A percentile compares a stretch with the other conserved stretches of the same genome.
Conservation (phyloP, 768 basidiomycete species). For the Polyporus arcularius region DNA sequence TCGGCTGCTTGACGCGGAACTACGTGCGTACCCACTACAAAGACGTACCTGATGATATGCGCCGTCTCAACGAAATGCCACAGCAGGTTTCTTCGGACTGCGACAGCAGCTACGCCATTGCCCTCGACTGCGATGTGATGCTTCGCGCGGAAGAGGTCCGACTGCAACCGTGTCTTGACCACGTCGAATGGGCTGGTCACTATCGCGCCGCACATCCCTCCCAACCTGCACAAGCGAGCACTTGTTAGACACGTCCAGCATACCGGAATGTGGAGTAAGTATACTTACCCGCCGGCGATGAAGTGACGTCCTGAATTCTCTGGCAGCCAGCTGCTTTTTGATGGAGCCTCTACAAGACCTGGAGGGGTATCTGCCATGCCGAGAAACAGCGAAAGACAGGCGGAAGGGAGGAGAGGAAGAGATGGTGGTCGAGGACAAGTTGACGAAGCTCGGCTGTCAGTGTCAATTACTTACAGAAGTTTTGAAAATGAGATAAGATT, state of each 20-base stretch:
- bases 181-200: conserved; percentile 98
- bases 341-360: conserved; percentile 33
- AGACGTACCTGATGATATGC: conserved; percentile 77
- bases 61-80: conserved; percentile 96
- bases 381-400: not conserved
- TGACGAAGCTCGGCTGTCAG: conserved; percentile 7
- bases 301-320: conserved; percentile 86
- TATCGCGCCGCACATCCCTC: conserved; percentile 97
- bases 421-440: conserved; percentile 10
- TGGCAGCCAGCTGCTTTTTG: conserved; percentile 47
- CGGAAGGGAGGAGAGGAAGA: not conserved
- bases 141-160: conserved; percentile 70
- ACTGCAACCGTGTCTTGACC: conserved; percentile 96
- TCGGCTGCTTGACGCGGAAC: not conserved
- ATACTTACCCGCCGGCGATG: conserved; percentile 80
- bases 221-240: conserved; percentile 56
- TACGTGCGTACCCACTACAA: not conserved
- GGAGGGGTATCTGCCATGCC: conserved; percentile 25
- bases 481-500: conserved; percentile 25
- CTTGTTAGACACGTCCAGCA: not conserved
- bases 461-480: conserved; percentile 5
- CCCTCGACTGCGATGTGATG: conserved; percentile 33
- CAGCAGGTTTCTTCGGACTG: conserved; percentile 54
- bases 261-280: too few species aligned
- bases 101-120: conserved; percentile 34